Percentiles rank a stretch among this genome's conserved stretches.
Evolutionary conservation across 768 basidiomycete genomes (phyloP).

Genomic region (Calocera viscosa): DNA sequence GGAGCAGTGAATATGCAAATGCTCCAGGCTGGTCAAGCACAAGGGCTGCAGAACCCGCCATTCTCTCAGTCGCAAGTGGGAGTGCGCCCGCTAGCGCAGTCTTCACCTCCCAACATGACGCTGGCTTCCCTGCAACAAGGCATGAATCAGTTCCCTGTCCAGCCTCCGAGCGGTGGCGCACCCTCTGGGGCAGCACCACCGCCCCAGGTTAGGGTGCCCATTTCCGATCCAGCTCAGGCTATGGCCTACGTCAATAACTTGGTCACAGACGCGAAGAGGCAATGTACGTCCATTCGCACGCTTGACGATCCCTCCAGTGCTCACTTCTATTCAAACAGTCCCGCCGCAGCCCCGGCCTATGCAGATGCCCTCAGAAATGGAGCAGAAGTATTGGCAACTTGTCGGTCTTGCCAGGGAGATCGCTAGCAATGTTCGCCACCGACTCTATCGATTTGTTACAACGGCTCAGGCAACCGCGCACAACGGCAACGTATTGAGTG

Average conservation of each 20-base stretch:
- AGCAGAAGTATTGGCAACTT: conserved; percentile 5
- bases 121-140: conserved; percentile 3
- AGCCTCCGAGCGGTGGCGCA: neutral
- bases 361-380: neutral
- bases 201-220: neutral
- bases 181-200: neutral
- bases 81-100: neutral
- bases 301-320: too few relatives aligned
- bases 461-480: neutral
- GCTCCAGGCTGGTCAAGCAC: neutral
- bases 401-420: neutral
- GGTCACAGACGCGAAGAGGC: neutral
- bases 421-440: neutral
- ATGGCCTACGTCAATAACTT: neutral
- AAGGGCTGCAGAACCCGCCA: neutral
- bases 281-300: neutral
- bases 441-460: neutral
- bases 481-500: neutral
- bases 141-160: conserved; percentile 1
- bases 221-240: neutral
- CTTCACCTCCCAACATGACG: neutral
- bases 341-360: neutral
- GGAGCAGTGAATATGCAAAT: neutral
- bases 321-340: too few relatives aligned
- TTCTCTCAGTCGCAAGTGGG: neutral